These are phyloP conservation scores for Isabelozyma rhagii DNA, from an alignment of 805 yeast genomes.

Conservation along the genomic window DNA sequence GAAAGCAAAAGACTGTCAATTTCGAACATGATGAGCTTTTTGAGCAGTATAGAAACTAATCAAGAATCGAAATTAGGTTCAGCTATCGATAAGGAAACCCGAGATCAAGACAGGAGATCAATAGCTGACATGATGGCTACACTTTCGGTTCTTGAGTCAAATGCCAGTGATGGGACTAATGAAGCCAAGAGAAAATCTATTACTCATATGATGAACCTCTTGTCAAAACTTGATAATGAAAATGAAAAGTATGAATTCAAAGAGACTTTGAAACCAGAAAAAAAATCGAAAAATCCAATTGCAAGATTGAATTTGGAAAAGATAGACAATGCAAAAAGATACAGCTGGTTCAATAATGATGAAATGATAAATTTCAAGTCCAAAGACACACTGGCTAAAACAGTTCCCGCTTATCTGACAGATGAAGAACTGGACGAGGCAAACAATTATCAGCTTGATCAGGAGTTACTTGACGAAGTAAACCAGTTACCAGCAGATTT, in stretches of 20 bases:
- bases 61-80: constrained; percentile 1
- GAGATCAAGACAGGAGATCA: constrained; percentile 7
- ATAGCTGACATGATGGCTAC: constrained; percentile 18
- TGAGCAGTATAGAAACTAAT: constrained; percentile 15
- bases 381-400: neutral
- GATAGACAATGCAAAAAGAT: constrained; percentile 9
- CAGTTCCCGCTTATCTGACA: neutral
- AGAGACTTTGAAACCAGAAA: neutral
- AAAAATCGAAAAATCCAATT: constrained; percentile 4
- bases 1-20: constrained; percentile 18
- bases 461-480: constrained; percentile 32
- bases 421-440: neutral
- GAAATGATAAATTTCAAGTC: constrained; percentile 15
- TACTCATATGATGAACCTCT: constrained; percentile 28
- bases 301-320: neutral
- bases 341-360: constrained; percentile 31
- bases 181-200: constrained; percentile 22
- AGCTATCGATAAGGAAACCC: constrained; percentile 1
- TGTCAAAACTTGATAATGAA: constrained; percentile 15
- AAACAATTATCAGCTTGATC: constrained; percentile 2
- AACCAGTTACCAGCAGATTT: constrained; percentile 36
- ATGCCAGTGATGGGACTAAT: constrained; percentile 5
- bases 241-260: neutral
- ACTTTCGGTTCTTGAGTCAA: constrained; percentile 11
- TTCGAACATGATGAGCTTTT: constrained; percentile 25